Percentiles rank a stretch among this genome's conserved stretches.
phyloP scores from a whole-genome alignment of 306 rosid genomes.

The Casuarina cunninghamiana region DNA sequence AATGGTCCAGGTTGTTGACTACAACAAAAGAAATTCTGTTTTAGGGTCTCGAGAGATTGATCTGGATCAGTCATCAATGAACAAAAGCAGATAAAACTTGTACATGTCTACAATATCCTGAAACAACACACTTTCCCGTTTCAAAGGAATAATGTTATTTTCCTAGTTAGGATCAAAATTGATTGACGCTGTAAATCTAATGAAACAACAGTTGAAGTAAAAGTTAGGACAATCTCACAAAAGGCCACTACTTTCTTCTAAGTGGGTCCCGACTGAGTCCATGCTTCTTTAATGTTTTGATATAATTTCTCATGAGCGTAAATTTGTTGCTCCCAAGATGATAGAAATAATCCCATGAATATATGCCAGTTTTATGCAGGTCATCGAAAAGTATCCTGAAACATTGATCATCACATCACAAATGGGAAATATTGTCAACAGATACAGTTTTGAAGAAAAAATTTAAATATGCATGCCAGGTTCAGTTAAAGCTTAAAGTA shows the following conservation, averaged over 20 bases:
- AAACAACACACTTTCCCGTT: neutral
- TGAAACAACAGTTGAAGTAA: conserved; percentile 27
- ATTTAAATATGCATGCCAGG: conserved; percentile 6
- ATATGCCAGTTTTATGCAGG: conserved; percentile 87
- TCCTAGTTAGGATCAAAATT: neutral
- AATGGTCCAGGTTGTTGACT: neutral
- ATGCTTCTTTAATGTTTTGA: conserved; percentile 64
- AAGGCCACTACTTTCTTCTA: conserved; percentile 55
- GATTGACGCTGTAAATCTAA: neutral
- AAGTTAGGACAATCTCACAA: conserved; percentile 4
- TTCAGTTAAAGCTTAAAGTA: conserved; percentile 33
- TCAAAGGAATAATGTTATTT: neutral
- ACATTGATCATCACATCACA: conserved; percentile 23
- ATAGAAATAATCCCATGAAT: conserved; percentile 79
- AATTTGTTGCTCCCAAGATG: conserved; percentile 76
- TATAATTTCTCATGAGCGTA: conserved; percentile 65
- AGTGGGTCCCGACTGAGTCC: conserved; percentile 75
- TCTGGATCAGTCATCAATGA: neutral
- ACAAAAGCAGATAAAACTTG: neutral
- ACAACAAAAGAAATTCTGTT: neutral
- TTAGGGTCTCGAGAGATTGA: neutral
- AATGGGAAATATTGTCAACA: neutral
- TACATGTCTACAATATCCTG: neutral
- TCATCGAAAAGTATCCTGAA: conserved; percentile 77
- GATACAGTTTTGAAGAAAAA: neutral